Evolutionary conservation across 768 basidiomycete species (phyloP).

Genomic region (Panaeolus papilionaceus): DNA sequence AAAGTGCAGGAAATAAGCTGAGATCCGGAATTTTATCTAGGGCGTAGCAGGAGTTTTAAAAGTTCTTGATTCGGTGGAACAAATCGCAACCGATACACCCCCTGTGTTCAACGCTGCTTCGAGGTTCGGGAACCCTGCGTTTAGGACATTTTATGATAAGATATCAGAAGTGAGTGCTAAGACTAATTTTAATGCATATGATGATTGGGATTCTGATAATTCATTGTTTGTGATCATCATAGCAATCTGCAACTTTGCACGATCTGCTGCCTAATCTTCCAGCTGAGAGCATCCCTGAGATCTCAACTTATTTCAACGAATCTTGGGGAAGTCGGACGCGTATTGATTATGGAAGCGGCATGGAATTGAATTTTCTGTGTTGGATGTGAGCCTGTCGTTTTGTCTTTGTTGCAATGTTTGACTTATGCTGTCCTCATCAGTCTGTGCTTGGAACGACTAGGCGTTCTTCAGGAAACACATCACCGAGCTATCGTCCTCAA

Average conservation of each 20-base stretch:
- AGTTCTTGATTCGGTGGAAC: slow-evolving; percentile 71
- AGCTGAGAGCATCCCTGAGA: slow-evolving; percentile 63
- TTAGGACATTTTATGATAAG: slow-evolving; percentile 89
- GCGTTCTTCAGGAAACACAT: slow-evolving; percentile 67
- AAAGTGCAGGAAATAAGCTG: background rate
- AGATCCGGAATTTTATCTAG: slow-evolving; percentile 42
- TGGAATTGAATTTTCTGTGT: slow-evolving; percentile 97
- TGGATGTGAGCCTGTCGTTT: slow-evolving; percentile 75
- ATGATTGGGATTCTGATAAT: background rate
- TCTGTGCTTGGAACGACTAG: slow-evolving; percentile 78
- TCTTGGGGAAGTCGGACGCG: slow-evolving; percentile 91
- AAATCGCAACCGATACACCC: slow-evolving; percentile 72
- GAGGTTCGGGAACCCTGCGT: slow-evolving; percentile 97
- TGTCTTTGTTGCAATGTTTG: slow-evolving; percentile 3
- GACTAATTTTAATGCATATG: background rate
- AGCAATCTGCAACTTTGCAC: slow-evolving; percentile 53
- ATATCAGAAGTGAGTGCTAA: slow-evolving; percentile 60
- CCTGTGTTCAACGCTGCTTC: slow-evolving; percentile 91
- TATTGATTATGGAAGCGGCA: slow-evolving; percentile 99
- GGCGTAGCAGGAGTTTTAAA: slow-evolving; percentile 64
- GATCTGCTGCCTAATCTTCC: slow-evolving; percentile 61
- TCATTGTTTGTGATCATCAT: background rate
- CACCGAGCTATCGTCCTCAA: slow-evolving; percentile 76
- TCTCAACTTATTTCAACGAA: slow-evolving; percentile 83
- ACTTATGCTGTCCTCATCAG: slow-evolving; percentile 45